Conservation (phyloP, 768 basidiomycete species). For the Suillus subaureus region DNA sequence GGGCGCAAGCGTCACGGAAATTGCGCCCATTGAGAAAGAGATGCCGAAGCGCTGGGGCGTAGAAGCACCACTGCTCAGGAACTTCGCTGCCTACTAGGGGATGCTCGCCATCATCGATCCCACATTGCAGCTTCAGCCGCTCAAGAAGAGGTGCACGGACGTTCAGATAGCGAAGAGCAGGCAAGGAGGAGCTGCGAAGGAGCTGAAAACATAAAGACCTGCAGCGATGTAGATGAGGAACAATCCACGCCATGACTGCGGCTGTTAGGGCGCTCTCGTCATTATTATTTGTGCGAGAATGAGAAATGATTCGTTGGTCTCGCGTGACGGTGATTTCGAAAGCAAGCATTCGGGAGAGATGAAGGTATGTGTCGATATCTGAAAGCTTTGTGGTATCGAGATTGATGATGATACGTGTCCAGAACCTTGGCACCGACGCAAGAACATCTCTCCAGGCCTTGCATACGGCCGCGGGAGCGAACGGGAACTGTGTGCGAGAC, state of each 20-base stretch:
- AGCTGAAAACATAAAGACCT: constrained; percentile 7
- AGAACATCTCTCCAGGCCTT: constrained; percentile 10
- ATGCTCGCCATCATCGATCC: constrained; percentile 11
- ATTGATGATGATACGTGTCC: constrained; percentile 14
- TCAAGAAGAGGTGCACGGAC: constrained; percentile 3
- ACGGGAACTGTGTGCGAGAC: constrained; percentile 11
- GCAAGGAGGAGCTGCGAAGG: constrained; percentile 11
- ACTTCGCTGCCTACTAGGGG: not conserved
- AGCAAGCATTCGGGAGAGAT: constrained; percentile 10
- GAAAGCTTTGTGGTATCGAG: constrained; percentile 10
- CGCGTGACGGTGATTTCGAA: constrained; percentile 8
- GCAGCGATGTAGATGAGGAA: constrained; percentile 12
- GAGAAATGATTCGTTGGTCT: not conserved
- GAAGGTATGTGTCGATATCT: constrained; percentile 6
- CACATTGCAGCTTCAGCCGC: constrained; percentile 10
- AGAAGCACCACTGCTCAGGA: constrained; percentile 7
- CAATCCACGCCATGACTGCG: not conserved
- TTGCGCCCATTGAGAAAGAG: constrained; percentile 13
- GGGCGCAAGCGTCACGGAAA: constrained; percentile 8
- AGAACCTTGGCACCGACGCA: constrained; percentile 10
- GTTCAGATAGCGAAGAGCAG: constrained; percentile 7
- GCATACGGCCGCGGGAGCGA: constrained; percentile 12
- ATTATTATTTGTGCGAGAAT: not conserved
- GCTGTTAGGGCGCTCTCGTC: constrained; percentile 6
- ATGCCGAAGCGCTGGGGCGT: constrained; percentile 2